Conservation (phyloP, 2,329 filamentous ascomycete genomes). For the Lachnellula subtilissima region DNA sequence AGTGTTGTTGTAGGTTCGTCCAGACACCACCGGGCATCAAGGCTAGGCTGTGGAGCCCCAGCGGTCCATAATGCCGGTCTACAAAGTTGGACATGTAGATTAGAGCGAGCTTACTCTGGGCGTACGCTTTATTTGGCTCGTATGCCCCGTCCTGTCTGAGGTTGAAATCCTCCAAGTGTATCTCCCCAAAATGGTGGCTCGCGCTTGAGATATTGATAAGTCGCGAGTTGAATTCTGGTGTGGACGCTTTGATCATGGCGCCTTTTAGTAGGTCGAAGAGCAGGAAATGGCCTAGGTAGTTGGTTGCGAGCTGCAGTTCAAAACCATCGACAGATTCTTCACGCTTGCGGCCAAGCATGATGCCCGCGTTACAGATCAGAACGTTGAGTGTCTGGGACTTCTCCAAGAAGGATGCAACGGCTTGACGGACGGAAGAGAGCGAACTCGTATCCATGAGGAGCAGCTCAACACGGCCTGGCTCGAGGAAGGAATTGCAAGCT, state of each 20-base stretch:
- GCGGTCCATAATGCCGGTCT: constrained; percentile 39
- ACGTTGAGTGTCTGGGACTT: constrained; percentile 32
- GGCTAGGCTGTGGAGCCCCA: constrained; percentile 37
- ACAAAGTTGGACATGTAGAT: constrained; percentile 44
- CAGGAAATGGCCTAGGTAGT: constrained; percentile 51
- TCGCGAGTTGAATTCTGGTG: constrained; percentile 39
- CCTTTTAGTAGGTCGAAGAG: constrained; percentile 46
- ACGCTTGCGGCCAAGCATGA: constrained; percentile 23
- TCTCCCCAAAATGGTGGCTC: constrained; percentile 38
- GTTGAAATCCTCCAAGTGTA: constrained; percentile 36
- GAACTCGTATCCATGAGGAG: constrained; percentile 33
- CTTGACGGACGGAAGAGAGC: constrained; percentile 31
- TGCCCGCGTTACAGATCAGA: constrained; percentile 25
- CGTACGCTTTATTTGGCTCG: constrained; percentile 36
- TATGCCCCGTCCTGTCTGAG: constrained; percentile 34
- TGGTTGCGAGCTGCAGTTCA: constrained; percentile 48
- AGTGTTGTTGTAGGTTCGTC: constrained; percentile 31
- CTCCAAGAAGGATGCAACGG: constrained; percentile 27
- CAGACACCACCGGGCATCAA: constrained; percentile 40
- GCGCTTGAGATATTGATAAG: constrained; percentile 43
- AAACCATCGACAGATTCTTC: constrained; percentile 42
- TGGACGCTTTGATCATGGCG: constrained; percentile 37
- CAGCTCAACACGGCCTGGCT: constrained; percentile 28
- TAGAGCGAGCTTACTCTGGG: constrained; percentile 41
- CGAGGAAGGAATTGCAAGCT: constrained; percentile 36